Evolutionary conservation across 176 grass and related monocot species (phyloP).

Genomic region (Triticum turgidum): DNA sequence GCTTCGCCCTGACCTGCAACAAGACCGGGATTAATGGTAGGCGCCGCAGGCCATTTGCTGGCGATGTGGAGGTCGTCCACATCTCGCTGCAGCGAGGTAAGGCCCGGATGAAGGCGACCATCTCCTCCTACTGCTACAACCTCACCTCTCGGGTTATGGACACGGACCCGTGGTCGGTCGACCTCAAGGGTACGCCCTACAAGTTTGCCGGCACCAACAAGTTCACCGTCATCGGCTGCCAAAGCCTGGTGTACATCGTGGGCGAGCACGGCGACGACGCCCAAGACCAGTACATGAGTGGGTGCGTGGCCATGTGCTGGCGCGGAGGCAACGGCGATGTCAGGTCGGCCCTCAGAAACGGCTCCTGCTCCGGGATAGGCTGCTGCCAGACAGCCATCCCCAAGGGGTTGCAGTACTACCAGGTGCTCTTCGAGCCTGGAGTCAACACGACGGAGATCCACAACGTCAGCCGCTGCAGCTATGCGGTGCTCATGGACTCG

Average conservation of each 20-base stretch:
- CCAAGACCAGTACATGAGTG: background rate
- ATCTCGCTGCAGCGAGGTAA: background rate
- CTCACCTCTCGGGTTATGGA: background rate
- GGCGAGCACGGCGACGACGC: too few relatives aligned
- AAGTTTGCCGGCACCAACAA: background rate
- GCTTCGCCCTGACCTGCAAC: too few relatives aligned
- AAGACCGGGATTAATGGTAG: too few relatives aligned
- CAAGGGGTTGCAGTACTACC: background rate
- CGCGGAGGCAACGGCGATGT: background rate
- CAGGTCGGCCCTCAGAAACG: background rate
- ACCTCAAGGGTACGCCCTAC: too few relatives aligned
- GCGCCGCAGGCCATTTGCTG: too few relatives aligned
- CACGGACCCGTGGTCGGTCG: too few relatives aligned
- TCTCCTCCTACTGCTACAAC: slow-evolving; percentile 35
- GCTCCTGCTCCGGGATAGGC: background rate
- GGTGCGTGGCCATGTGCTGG: background rate
- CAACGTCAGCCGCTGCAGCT: slow-evolving; percentile 22
- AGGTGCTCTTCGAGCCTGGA: background rate
- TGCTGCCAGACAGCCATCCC: background rate
- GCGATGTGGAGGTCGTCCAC: background rate
- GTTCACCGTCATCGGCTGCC: slow-evolving; percentile 2
- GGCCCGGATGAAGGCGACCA: background rate
- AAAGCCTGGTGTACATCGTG: background rate
- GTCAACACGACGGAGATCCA: background rate
- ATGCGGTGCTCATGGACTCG: slow-evolving; percentile 13